These are phyloP conservation scores for Saturnispora gosingensis DNA, from an alignment of 805 yeast genomes.

Conservation along the genomic window DNA sequence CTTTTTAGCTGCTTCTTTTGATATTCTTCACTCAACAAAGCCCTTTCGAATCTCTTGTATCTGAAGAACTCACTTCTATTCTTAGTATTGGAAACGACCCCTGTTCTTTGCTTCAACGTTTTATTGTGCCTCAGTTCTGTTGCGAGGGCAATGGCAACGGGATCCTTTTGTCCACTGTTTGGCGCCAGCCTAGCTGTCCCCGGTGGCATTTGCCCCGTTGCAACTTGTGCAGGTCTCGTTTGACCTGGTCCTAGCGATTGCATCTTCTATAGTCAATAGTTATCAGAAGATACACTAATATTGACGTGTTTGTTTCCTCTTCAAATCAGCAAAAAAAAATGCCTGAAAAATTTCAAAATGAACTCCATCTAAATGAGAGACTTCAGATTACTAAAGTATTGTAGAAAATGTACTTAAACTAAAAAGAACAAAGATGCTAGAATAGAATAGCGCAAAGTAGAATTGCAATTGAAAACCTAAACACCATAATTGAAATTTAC, in stretches of 20 bases:
- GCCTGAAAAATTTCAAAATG: not conserved
- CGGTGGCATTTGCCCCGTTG: not conserved
- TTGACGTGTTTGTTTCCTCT: not conserved
- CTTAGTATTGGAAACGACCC: slow-evolving; percentile 49
- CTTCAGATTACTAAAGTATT: not conserved
- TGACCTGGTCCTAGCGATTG: not conserved
- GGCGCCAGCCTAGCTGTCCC: slow-evolving; percentile 17
- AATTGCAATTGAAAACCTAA: not conserved
- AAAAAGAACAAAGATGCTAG: not conserved
- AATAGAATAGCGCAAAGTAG: not conserved
- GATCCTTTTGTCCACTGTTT: slow-evolving; percentile 29
- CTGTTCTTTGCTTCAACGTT: slow-evolving; percentile 72
- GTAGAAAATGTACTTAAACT: not conserved
- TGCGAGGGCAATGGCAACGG: slow-evolving; percentile 62
- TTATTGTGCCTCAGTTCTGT: slow-evolving; percentile 55
- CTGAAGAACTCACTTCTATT: slow-evolving; percentile 76
- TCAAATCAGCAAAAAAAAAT: not conserved
- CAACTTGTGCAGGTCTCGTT: not conserved
- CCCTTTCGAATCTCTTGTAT: slow-evolving; percentile 73
- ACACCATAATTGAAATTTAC: slow-evolving; percentile 5
- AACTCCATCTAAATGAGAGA: not conserved
- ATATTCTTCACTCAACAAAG: slow-evolving; percentile 67
- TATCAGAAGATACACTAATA: not conserved
- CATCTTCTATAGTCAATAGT: not conserved
- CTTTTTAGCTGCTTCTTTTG: slow-evolving; percentile 25